A percentile compares a stretch with the other conserved stretches of the same genome.
Evolutionary conservation across 164 flowering plant genomes (phyloP).

Genomic region (Chimonanthus praecox): DNA sequence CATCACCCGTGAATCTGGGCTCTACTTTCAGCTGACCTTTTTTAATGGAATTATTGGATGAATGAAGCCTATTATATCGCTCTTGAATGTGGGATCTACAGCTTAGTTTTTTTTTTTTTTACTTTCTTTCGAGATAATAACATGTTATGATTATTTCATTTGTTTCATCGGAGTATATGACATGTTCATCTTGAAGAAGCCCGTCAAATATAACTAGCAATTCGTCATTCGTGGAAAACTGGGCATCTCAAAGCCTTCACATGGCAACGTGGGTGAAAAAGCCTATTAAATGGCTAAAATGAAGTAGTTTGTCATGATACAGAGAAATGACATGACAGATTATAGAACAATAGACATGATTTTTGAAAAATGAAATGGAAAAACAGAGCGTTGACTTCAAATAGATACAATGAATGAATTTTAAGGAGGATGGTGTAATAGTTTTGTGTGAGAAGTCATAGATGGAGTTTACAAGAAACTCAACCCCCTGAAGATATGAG

Average conservation of each 20-base stretch:
- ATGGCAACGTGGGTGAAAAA: neutral
- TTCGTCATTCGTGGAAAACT: neutral
- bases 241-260: neutral
- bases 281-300: neutral
- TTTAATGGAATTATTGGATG: neutral
- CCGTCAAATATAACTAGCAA: neutral
- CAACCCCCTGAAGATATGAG: too few species aligned
- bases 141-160: neutral
- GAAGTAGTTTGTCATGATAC: too few species aligned
- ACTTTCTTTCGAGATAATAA: neutral
- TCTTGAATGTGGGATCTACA: neutral
- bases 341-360: too few species aligned
- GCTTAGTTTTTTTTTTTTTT: neutral
- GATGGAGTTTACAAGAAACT: too few species aligned
- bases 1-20: neutral
- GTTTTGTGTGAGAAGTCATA: too few species aligned
- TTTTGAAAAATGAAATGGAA: too few species aligned
- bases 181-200: neutral
- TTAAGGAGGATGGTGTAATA: too few species aligned
- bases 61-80: neutral
- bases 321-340: too few species aligned
- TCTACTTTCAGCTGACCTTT: neutral
- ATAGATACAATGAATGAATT: too few species aligned
- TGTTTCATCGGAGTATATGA: neutral
- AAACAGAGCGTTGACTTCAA: too few species aligned